phyloP scores from a whole-genome alignment of 106 monocot genomes.

The Dactylorhiza incarnata region DNA sequence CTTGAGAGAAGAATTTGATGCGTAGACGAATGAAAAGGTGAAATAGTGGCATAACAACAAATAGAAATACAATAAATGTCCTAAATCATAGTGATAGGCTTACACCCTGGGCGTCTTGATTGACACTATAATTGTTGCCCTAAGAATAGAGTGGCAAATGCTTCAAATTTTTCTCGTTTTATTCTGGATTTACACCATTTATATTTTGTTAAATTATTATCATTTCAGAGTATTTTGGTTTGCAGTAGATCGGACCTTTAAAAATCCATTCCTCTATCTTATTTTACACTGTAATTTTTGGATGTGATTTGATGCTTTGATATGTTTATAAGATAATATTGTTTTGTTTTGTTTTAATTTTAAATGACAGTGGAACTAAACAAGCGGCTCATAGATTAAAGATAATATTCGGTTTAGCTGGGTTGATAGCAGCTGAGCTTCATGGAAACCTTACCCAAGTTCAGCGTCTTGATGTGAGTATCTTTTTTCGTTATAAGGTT shows the following conservation, averaged over 20 bases:
- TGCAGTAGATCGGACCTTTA: not conserved
- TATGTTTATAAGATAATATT: not conserved
- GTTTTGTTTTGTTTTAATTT: not conserved
- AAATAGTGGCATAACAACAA: too few species aligned
- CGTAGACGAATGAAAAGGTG: too few species aligned
- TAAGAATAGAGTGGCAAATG: not conserved
- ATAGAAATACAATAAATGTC: too few species aligned
- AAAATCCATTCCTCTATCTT: not conserved
- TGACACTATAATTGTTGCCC: not conserved
- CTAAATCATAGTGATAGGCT: too few species aligned
- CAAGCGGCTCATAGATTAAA: constrained; percentile 90
- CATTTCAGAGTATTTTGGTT: not conserved
- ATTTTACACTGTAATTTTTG: not conserved
- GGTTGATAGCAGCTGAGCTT: constrained; percentile 90
- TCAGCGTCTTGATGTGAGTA: constrained; percentile 92
- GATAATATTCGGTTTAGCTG: constrained; percentile 94
- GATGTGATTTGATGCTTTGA: not conserved
- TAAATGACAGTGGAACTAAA: constrained; percentile 72
- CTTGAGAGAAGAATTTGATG: too few species aligned
- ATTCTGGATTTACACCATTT: not conserved
- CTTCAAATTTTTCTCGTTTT: not conserved
- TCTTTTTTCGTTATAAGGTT: not conserved
- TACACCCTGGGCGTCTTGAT: too few species aligned
- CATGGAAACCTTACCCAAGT: constrained; percentile 98
- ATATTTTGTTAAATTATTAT: not conserved